These are phyloP conservation scores for Cryptosporidium andersoni DNA, from an alignment of 169 alveolate genomes.

Conservation along the genomic window DNA sequence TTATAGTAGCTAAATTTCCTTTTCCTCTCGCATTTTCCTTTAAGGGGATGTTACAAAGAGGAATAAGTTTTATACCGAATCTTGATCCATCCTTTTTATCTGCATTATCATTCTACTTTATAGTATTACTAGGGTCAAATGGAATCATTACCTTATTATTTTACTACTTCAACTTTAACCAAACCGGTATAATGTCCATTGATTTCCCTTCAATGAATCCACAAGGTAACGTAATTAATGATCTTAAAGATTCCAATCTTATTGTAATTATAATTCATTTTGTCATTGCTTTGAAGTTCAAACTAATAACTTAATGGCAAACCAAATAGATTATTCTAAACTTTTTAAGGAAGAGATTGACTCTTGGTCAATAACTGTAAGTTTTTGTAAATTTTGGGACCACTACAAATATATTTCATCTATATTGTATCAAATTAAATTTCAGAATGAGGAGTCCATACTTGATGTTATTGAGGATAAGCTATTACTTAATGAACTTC, in stretches of 20 bases:
- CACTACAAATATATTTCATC: too few relatives aligned
- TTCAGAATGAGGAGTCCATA: conserved; percentile 10
- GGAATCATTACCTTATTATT: conserved; percentile 9
- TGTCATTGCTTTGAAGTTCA: not conserved
- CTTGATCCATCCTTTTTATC: conserved; percentile 34
- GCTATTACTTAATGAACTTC: not conserved
- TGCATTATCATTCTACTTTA: conserved; percentile 60
- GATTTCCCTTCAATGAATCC: conserved; percentile 57
- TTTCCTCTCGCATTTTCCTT: conserved; percentile 80
- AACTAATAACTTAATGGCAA: not conserved
- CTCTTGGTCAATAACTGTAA: conserved; percentile 42
- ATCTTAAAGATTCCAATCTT: not conserved
- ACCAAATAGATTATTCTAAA: conserved; percentile 56
- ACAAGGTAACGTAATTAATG: conserved; percentile 30
- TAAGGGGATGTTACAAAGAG: conserved; percentile 82
- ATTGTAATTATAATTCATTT: not conserved
- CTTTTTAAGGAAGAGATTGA: conserved; percentile 52
- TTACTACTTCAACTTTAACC: conserved; percentile 16
- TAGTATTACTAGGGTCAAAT: conserved; percentile 19
- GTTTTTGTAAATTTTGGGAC: not conserved
- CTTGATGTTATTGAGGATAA: conserved; percentile 20
- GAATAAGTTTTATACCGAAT: conserved; percentile 73
- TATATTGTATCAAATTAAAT: not conserved
- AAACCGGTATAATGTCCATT: not conserved
- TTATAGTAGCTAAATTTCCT: conserved; percentile 83